Conservation (phyloP, 495 filamentous ascomycete species). For the Aspergillus cavernicola region DNA sequence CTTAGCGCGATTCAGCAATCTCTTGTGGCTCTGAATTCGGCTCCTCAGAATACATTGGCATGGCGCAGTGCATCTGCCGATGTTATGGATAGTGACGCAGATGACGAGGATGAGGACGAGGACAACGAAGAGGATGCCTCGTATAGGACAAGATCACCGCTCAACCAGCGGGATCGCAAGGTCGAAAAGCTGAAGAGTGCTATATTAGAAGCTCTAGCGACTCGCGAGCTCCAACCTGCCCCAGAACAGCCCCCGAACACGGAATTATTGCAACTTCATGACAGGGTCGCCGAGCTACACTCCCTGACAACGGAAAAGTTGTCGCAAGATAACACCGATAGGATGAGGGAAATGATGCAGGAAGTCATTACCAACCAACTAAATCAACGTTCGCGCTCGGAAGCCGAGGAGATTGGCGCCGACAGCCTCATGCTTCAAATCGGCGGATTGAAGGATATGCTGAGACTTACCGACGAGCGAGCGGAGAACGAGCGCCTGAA, state of each 20-base stretch:
- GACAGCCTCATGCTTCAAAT: slow-evolving; percentile 53
- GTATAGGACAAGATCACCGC: slow-evolving; percentile 53
- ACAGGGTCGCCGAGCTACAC: slow-evolving; percentile 58
- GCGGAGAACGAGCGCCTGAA: slow-evolving; percentile 59
- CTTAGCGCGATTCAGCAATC: slow-evolving; percentile 69
- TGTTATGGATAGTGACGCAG: slow-evolving; percentile 79
- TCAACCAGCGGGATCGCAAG: slow-evolving; percentile 67
- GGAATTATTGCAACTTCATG: slow-evolving; percentile 46
- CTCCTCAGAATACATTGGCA: slow-evolving; percentile 33
- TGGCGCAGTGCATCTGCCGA: slow-evolving; percentile 59
- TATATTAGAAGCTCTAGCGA: slow-evolving; percentile 72
- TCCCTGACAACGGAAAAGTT: slow-evolving; percentile 37
- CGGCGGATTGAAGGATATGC: slow-evolving; percentile 51
- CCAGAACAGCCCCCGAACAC: slow-evolving; percentile 38
- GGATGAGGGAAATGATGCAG: slow-evolving; percentile 46
- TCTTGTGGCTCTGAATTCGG: slow-evolving; percentile 49
- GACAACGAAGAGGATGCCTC: slow-evolving; percentile 47
- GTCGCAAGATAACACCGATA: slow-evolving; percentile 34
- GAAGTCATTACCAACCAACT: slow-evolving; percentile 42
- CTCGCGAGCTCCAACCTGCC: slow-evolving; percentile 40
- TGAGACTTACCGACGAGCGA: slow-evolving; percentile 46
- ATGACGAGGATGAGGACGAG: slow-evolving; percentile 89
- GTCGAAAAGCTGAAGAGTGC: slow-evolving; percentile 78
- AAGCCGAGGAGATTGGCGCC: slow-evolving; percentile 44
- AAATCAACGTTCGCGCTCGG: slow-evolving; percentile 31